Conservation (phyloP, 192 early-diverging fungal species). For the Coemansia sp. region DNA sequence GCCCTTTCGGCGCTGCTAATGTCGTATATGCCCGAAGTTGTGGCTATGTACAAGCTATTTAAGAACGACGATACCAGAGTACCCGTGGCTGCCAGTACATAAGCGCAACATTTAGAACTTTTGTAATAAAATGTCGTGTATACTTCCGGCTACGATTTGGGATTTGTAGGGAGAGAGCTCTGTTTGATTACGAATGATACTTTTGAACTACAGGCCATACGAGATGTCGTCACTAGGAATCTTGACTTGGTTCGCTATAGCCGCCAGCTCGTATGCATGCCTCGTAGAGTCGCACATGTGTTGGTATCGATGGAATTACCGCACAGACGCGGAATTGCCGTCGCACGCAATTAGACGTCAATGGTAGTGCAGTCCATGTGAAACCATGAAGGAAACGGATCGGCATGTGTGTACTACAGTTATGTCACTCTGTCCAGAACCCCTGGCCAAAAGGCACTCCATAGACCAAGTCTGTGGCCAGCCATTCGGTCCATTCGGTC, state of each 20-base stretch:
- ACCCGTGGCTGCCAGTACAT: neutral
- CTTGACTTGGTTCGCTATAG: neutral
- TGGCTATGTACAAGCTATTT: slow-evolving; percentile 19
- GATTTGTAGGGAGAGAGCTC: neutral
- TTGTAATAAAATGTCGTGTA: neutral
- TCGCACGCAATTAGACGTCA: neutral
- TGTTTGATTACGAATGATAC: neutral
- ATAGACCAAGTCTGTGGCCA: neutral
- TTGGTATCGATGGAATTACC: neutral
- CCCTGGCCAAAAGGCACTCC: neutral
- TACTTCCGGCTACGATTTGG: neutral
- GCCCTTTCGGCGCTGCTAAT: slow-evolving; percentile 43
- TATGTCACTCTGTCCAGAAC: neutral
- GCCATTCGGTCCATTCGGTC: neutral
- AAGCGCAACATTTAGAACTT: neutral
- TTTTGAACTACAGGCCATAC: neutral
- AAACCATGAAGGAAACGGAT: neutral
- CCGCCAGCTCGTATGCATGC: neutral
- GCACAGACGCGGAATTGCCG: neutral
- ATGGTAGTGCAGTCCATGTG: neutral
- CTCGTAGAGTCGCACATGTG: neutral
- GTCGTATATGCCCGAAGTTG: slow-evolving; percentile 40
- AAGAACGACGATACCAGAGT: neutral
- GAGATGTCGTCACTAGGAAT: neutral
- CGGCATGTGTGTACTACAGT: neutral